Evolutionary conservation across 208 protist genomes (phyloP), one percentile per base, ranked within the genome.

Genomic region (Leishmania gerbilli): DNA sequence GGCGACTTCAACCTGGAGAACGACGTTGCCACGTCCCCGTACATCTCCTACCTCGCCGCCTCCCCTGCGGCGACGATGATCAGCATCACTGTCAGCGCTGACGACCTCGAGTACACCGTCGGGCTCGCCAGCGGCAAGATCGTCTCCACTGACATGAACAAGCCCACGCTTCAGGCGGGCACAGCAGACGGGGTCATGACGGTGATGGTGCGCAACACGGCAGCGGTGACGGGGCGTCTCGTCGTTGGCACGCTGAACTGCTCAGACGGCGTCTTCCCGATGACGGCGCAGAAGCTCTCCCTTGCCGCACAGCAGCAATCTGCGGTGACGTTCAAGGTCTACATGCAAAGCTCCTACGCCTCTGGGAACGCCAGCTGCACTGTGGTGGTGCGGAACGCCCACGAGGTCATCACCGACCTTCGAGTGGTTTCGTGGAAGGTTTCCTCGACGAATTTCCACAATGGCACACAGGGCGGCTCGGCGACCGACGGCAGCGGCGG

Each of bases 21-120:
- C 0, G 56, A 76, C 40, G 47, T 65, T 17, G 77, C 31, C 27
- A 65, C 53, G 21, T 87, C 85, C 40, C 92, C 89, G 74, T 93
- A 92, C 79, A 76, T 97, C 27, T 69, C 90, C 7, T 97, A 95
- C 80, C 71, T 80, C 42, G 81, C 85, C 24, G 42, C 74, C 8
- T 79, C 80, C n/a, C 85, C 93, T 0, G 67, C 90, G 9, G 71
- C 91, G 15, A 90, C 89, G 1, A 87, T 96, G 88, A 62, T 98
- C 58, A 93, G 86, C 3, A 71, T 98, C 68, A 92, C 90, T 34
- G 74, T 97, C 72, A 85, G 69, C 47, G 95, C 95, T 1, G 95
- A 97, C 79, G 88, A 92, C 68, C 82, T 98, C 34, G 75, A 89
- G 74, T 98, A 95, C 86, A 81, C 92, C 67, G 79, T 93, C 8